Evolutionary conservation across 805 yeast species (phyloP).

Genomic region (Lachancea lanzarotensis): DNA sequence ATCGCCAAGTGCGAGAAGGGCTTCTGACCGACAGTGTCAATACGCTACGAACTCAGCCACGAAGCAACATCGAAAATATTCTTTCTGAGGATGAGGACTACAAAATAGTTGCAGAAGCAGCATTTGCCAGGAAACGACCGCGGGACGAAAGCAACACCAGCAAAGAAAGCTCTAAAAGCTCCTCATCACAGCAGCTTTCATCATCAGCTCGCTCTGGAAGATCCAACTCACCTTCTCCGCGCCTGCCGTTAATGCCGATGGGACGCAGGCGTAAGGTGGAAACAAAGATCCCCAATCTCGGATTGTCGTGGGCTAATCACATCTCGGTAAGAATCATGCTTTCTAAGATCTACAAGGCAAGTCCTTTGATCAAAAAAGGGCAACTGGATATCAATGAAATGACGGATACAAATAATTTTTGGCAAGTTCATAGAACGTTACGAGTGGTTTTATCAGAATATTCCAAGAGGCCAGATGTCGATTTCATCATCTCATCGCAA

Average conservation of each 20-base stretch:
- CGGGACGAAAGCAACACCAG: not conserved
- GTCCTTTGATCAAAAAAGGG: constrained; percentile 26
- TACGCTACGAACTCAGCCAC: not conserved
- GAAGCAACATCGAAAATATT: constrained; percentile 11
- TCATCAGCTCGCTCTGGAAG: not conserved
- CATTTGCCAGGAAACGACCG: constrained; percentile 3
- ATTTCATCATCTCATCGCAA: constrained; percentile 20
- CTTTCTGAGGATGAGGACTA: constrained; percentile 30
- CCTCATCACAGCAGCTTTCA: not conserved
- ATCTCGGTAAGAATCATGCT: constrained; percentile 45
- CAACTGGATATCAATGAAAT: constrained; percentile 30
- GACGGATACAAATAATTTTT: constrained; percentile 27
- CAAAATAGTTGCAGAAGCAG: constrained; percentile 11
- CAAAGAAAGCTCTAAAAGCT: not conserved
- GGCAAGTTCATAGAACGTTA: constrained; percentile 33
- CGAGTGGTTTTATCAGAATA: constrained; percentile 39
- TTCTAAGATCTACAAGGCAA: constrained; percentile 38
- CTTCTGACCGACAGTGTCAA: not conserved
- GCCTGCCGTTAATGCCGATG: not conserved
- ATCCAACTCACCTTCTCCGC: not conserved
- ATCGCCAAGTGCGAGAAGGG: constrained; percentile 21
- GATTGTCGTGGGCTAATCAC: constrained; percentile 47
- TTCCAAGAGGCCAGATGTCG: constrained; percentile 18
- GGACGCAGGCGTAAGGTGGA: constrained; percentile 30
- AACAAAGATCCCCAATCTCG: constrained; percentile 46